A percentile compares a stretch with the other conserved stretches of the same genome.
Conservation (phyloP, 441 rosid species). For the California macrophylla region DNA sequence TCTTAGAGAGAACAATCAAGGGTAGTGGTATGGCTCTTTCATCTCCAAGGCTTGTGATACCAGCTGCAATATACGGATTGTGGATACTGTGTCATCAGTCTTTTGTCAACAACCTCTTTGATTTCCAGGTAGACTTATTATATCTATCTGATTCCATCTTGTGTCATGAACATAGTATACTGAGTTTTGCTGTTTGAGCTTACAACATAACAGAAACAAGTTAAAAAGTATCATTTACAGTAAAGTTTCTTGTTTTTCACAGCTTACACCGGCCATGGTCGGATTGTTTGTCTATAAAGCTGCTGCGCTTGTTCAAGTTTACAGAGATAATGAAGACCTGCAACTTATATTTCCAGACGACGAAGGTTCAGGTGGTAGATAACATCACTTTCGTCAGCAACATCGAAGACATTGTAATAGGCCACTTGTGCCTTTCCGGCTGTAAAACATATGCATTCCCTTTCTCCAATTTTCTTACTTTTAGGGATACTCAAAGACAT, state of each 20-base stretch:
- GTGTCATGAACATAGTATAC: neutral
- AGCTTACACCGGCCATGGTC: slow-evolving; percentile 82
- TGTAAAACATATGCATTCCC: neutral
- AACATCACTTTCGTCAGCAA: neutral
- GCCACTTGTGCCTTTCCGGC: neutral
- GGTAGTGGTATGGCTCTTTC: slow-evolving; percentile 75
- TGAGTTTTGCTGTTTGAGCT: neutral
- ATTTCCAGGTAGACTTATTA: slow-evolving; percentile 67
- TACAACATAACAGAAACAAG: neutral
- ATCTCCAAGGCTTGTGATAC: slow-evolving; percentile 81
- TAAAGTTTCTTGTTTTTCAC: slow-evolving; percentile 16
- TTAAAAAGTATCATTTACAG: neutral
- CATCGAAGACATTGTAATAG: neutral
- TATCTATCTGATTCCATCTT: too few species aligned
- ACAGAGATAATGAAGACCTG: slow-evolving; percentile 80
- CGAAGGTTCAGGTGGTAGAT: slow-evolving; percentile 25
- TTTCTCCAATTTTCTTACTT: neutral
- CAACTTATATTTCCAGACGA: slow-evolving; percentile 53
- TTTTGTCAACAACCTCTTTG: slow-evolving; percentile 44
- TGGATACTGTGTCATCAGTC: slow-evolving; percentile 65
- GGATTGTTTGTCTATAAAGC: slow-evolving; percentile 93
- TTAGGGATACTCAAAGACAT: neutral
- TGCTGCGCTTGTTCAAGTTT: slow-evolving; percentile 87
- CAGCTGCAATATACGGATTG: slow-evolving; percentile 64
- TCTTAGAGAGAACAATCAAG: slow-evolving; percentile 45